Evolutionary conservation across 148 eudicot species (phyloP).

Genomic region (Chenopodium suecicum): DNA sequence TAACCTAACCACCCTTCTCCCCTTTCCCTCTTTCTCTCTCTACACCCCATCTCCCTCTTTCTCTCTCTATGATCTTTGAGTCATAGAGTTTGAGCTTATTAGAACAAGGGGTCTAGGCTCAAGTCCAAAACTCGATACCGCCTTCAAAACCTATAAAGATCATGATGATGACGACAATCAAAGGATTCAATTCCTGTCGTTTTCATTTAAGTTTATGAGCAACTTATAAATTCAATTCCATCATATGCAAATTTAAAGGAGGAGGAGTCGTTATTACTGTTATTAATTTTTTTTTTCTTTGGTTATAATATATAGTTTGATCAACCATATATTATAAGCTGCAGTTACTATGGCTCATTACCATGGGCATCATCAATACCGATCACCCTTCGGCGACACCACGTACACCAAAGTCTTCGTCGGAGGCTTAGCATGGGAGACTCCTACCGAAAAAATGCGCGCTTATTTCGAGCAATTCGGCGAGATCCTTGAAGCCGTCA

Average conservation of each 20-base stretch:
- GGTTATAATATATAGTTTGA: background rate
- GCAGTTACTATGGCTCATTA: conserved; percentile 23
- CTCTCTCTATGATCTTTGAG: background rate
- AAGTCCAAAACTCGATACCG: background rate
- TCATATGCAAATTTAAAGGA: background rate
- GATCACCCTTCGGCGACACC: conserved; percentile 89
- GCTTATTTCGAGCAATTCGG: conserved; percentile 82
- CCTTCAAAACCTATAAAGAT: background rate
- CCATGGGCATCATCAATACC: conserved; percentile 56
- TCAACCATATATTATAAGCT: background rate
- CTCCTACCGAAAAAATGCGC: conserved; percentile 72
- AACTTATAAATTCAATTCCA: background rate
- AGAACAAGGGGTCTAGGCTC: background rate
- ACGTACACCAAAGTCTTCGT: conserved; percentile 82
- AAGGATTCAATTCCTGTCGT: conserved; percentile 1
- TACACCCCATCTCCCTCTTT: no score
- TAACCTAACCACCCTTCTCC: background rate
- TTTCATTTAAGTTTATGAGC: conserved; percentile 6
- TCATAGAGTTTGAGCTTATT: background rate
- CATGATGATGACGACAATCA: conserved; percentile 12
- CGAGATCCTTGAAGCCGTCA: conserved; percentile 85
- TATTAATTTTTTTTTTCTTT: background rate
- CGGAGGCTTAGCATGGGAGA: conserved; percentile 96
- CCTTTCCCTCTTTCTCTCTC: conserved; percentile 19
- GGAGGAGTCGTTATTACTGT: background rate